These are phyloP conservation scores for Russula ochroleuca DNA, from an alignment of 768 basidiomycete genomes.

Conservation along the genomic window DNA sequence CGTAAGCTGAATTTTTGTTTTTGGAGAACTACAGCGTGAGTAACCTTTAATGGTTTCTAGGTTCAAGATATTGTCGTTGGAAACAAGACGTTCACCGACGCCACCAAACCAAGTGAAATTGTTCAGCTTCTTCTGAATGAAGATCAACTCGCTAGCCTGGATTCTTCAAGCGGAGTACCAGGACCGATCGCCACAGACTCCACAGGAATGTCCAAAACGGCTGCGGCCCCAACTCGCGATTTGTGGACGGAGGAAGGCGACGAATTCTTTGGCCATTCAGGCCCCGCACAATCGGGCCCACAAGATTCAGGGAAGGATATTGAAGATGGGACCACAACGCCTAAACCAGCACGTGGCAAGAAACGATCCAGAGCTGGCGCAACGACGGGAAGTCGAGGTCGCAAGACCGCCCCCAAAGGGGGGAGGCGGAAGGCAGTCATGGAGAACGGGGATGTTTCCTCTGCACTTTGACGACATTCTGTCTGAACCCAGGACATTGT, in stretches of 20 bases:
- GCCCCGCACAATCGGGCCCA: constrained; percentile 29
- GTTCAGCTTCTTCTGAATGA: constrained; percentile 92
- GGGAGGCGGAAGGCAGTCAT: constrained; percentile 30
- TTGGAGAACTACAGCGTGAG: constrained; percentile 14
- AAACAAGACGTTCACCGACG: constrained; percentile 90
- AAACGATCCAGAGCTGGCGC: constrained; percentile 37
- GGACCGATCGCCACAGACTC: constrained; percentile 37
- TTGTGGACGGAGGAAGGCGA: constrained; percentile 86
- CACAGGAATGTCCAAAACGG: constrained; percentile 35
- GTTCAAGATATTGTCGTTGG: constrained; percentile 99
- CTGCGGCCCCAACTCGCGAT: constrained; percentile 48
- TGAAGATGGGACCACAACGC: constrained; percentile 25
- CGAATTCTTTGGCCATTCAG: constrained; percentile 72
- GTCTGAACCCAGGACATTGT: constrained; percentile 9
- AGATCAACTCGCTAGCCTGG: constrained; percentile 79
- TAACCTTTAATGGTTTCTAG: constrained; percentile 38
- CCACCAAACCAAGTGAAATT: constrained; percentile 93
- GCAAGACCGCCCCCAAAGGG: constrained; percentile 32
- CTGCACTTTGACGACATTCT: constrained; percentile 13
- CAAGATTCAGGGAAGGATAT: constrained; percentile 31
- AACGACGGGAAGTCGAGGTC: constrained; percentile 36
- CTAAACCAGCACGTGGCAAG: constrained; percentile 32
- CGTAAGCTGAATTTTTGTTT: constrained; percentile 42
- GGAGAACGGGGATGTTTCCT: constrained; percentile 24
- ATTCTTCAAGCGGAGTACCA: constrained; percentile 42